phyloP scores from a whole-genome alignment of 495 filamentous ascomycete species.

The Daldinia caldariorum region DNA sequence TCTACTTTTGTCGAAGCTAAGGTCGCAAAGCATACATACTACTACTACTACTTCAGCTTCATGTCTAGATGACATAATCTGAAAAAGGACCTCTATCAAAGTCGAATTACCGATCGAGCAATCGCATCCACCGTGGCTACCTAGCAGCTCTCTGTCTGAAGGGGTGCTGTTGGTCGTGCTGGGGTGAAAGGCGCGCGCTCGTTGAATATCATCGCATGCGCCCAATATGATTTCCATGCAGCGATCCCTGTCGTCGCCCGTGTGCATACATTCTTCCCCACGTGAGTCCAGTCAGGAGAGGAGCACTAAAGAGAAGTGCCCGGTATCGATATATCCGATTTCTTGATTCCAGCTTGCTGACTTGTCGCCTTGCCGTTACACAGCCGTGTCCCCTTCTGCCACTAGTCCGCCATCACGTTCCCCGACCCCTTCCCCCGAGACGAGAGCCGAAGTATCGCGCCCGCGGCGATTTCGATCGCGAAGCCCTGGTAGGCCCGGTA shows the following conservation, averaged over 20 bases:
- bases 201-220: conserved; percentile 47
- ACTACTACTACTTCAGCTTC: conserved; percentile 8
- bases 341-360: conserved; percentile 48
- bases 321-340: conserved; percentile 5
- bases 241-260: conserved; percentile 62
- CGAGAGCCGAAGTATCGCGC: conserved; percentile 55
- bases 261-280: conserved; percentile 61
- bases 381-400: conserved; percentile 51
- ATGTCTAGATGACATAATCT: conserved; percentile 37
- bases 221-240: conserved; percentile 66
- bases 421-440: conserved; percentile 57
- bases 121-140: conserved; percentile 41
- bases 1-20: conserved; percentile 23
- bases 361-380: conserved; percentile 32
- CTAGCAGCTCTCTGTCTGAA: conserved; percentile 35
- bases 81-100: conserved; percentile 23
- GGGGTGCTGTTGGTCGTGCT: conserved; percentile 44
- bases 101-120: conserved; percentile 29
- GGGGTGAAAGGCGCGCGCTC: conserved; percentile 34
- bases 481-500: conserved; percentile 51
- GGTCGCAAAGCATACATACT: neutral
- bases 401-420: conserved; percentile 52
- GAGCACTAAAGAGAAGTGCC: conserved; percentile 22
- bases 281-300: conserved; percentile 53
- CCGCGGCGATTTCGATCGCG: conserved; percentile 54